Base-by-base conservation (phyloP, 1,284 basidiomycete genomes). In the Clitocybe nebularis region DNA sequence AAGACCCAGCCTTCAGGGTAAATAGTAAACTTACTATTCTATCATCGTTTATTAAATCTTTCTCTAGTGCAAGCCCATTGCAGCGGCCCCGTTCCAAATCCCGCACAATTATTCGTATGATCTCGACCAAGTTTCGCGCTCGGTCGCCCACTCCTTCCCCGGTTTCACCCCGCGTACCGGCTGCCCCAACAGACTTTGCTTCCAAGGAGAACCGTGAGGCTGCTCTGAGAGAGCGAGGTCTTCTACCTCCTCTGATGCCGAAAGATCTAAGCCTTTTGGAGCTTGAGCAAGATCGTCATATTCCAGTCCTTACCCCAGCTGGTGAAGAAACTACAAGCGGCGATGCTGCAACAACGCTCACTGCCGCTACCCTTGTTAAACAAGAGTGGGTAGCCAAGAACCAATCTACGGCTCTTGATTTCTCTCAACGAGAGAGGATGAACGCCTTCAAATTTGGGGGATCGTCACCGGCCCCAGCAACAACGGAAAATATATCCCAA, bases 201-300 rank as follows among this genome's bases (percentile, higher is more conserved):
- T 52, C 60, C 13, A 60, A 60, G 32, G 63, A 65, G 30, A 55
- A 56, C n/a, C 64, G 77, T 5, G 71, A 77, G 37, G 75, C 74
- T 7, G 77, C 77, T 1, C 64, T 79, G 13, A 67, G 77, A 4
- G 77, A 70, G 51, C 69, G 75, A 22, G 77, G 77, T 0, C 59
- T 79, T 22, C 59, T 73, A 2, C 77, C 77, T 21, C 67, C 72
- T 2, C 58, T 69, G 10, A 56, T 46, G n/a, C 57, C 53, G 52
- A 67, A 64, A 41, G 71, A 79, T 46, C 59, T 77, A 5, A 76
- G 73, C 47, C 51, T 60, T 17, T 72, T 70, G 45, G 77, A 79
- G 51, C 59, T 55, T 2, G 69, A 71, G 43, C 66, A 67, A 19
- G 77, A 79, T 51, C 35, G 28, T 8, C 60, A 53, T 13, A 56